Percentiles rank a stretch among this genome's conserved stretches.
phyloP scores from a whole-genome alignment of 1,284 basidiomycete genomes.

The Papiliotrema laurentii region DNA sequence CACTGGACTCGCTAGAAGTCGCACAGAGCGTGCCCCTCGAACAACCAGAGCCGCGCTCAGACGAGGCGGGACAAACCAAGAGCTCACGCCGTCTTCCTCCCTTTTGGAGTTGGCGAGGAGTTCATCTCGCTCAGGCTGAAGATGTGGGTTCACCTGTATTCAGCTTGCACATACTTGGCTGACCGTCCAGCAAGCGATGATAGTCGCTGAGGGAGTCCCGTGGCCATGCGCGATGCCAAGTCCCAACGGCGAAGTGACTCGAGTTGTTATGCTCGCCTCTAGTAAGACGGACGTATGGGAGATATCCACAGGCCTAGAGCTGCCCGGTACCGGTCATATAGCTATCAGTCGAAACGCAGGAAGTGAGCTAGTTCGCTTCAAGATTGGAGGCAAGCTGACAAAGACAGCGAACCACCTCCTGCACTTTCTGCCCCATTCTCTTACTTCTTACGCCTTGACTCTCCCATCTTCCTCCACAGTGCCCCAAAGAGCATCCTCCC shows the following conservation, averaged over 20 bases:
- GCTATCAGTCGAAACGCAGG: constrained; percentile 16
- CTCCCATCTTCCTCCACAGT: constrained; percentile 10
- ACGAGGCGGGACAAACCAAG: constrained; percentile 8
- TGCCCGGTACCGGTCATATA: constrained; percentile 38
- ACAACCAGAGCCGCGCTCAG: constrained; percentile 8
- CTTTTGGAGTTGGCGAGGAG: constrained; percentile 34
- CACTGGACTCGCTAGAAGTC: constrained; percentile 17
- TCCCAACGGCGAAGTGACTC: constrained; percentile 39
- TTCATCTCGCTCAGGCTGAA: constrained; percentile 24
- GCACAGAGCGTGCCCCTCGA: constrained; percentile 16
- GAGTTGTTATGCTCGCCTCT: constrained; percentile 27
- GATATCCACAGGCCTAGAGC: constrained; percentile 30
- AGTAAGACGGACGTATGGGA: neutral
- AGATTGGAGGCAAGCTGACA: neutral
- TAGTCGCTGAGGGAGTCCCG: constrained; percentile 33
- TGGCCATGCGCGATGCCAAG: constrained; percentile 38
- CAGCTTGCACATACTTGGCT: too few relatives aligned
- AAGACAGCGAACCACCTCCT: constrained; percentile 24
- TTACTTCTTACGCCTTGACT: constrained; percentile 37
- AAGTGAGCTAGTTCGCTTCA: constrained; percentile 9
- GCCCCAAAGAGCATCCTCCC: neutral
- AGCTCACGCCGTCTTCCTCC: constrained; percentile 12
- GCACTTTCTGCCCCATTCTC: constrained; percentile 25
- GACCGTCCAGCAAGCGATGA: constrained; percentile 16
- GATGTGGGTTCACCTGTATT: constrained; percentile 14